These are phyloP conservation scores for Termitomyces sp. DNA, from an alignment of 768 basidiomycete species.

Conservation along the genomic window DNA sequence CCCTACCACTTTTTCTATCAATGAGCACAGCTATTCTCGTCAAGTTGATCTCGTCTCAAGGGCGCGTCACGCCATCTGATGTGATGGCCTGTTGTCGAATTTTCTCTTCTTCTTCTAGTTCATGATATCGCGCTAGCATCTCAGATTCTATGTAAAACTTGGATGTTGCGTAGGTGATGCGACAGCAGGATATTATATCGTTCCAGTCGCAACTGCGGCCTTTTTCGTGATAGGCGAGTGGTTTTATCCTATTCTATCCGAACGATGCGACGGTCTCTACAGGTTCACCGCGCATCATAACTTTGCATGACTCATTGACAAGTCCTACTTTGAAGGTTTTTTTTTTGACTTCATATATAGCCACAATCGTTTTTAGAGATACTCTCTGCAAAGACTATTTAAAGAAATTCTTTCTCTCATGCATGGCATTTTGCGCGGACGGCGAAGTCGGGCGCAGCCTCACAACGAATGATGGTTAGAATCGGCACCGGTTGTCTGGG, in stretches of 20 bases:
- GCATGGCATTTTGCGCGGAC: neutral
- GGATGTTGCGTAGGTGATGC: neutral
- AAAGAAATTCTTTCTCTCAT: neutral
- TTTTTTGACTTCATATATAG: neutral
- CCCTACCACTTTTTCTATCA: neutral
- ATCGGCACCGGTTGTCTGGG: neutral
- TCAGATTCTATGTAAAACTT: neutral
- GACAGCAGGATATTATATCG: neutral
- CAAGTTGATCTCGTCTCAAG: neutral
- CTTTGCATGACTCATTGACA: neutral
- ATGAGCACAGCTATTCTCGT: neutral
- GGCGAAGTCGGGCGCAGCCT: neutral
- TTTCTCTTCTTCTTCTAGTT: neutral
- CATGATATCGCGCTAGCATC: neutral
- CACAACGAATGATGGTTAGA: neutral
- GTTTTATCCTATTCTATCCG: neutral
- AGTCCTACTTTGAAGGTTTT: too few relatives aligned
- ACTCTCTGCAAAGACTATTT: neutral
- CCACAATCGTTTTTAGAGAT: too few relatives aligned
- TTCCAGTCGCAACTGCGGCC: neutral
- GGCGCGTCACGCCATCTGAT: neutral
- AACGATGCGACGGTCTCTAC: neutral
- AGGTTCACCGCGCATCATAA: neutral
- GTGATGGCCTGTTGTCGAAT: too few relatives aligned
- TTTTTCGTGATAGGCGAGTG: neutral